Base-by-base conservation (phyloP, 192 early-diverging fungal species). In the Rhizoclosmatium sp. region DNA sequence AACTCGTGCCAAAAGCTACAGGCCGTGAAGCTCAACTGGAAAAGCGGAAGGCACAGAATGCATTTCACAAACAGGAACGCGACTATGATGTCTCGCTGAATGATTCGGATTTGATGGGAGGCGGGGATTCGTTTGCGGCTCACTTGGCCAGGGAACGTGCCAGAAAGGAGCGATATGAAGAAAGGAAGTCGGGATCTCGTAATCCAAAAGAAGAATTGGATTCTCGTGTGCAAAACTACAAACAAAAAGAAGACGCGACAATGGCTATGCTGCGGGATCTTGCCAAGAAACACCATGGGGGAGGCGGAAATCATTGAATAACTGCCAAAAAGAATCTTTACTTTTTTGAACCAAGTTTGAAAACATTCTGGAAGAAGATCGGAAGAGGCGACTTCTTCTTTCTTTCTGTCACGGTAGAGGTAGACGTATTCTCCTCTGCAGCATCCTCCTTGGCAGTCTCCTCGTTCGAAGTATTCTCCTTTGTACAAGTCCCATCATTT, bases 161-260 rank as follows among this genome's bases (percentile, higher is more conserved):
- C 4, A 9, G 70, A 2, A 69, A 91, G 42, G 86, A 86, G 61
- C 41, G 83, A 2, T 65, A 80, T 21, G 78, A 88, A 21, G 77
- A 87, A 46, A 81, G 82, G 56, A 56, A 69, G 58, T 65, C 78
- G 23, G 80, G 83, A 14, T 42, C 64, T 4, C 23, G 75, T 64
- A 78, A 75, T 23, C 80, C 66, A 51, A 83, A 78, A 16, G 78
- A 41, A 4, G 80, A 75, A 9, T 69, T 90, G 66, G 75, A 83
- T 21, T 86, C 82, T 1, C 86, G 86, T 59, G 69, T 88, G 9
- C 75, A 73, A 42, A 89, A 87, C 48, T 91, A 86, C 71, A 72
- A 85, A 51, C 85, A 89, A 46, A 95, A 93, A 79, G 93, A 95
- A 75, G 87, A 88, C 39, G 86, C 79, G n/a, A 94, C 93, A 2